Base-by-base conservation (phyloP, 108 stramenopile species). In the Craspedostauros australis region DNA sequence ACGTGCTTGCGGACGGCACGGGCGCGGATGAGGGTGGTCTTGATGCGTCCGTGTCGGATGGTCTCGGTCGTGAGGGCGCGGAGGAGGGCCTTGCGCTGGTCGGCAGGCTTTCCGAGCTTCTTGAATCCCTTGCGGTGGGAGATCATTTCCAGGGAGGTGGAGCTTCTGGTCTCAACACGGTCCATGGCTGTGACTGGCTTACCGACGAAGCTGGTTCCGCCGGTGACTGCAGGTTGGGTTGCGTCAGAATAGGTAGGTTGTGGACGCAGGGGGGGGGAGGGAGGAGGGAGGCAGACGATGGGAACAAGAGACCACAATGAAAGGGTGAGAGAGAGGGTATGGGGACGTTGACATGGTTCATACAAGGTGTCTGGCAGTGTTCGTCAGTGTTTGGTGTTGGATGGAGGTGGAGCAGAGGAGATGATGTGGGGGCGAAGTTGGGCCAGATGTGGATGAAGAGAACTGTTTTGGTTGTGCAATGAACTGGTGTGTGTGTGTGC, bases 21-120 rank as follows among this genome's bases (percentile, higher is more conserved):
- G 60, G 96, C 96, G 24, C 96, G 86, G 19, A 82, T 77, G 42
- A 88, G 64, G 32, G 95, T 98, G 50, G 96, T 98, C 73, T 87
- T 91, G 79, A 98, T 94, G 51, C 95, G 91, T 21, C 96, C 96
- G 81, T 98, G 96, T 40, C 96, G 84, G 70, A 96, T 95, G 52
- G 83, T 74, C 81, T 98, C 95, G 36, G 96, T 98, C 28, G 96
- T 98, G 5, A 96, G 78, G 42, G 87, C 70, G 28, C 96, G 91
- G 18, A 96, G 72, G n/a, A 98, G 66, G 14, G 96, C 96, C 78
- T 98, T 98, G 44, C 96, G 88, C 68, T 98, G 97, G 73, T 98
- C 95, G 34, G 97, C 94, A 23, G 95, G 93, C 61, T 77, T 78
- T 44, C 88, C 80, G 5, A 98, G 81, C 60, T 90, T 93, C 41